Conservation (phyloP, 2,329 filamentous ascomycete species). For the Epichloe hybrida region DNA sequence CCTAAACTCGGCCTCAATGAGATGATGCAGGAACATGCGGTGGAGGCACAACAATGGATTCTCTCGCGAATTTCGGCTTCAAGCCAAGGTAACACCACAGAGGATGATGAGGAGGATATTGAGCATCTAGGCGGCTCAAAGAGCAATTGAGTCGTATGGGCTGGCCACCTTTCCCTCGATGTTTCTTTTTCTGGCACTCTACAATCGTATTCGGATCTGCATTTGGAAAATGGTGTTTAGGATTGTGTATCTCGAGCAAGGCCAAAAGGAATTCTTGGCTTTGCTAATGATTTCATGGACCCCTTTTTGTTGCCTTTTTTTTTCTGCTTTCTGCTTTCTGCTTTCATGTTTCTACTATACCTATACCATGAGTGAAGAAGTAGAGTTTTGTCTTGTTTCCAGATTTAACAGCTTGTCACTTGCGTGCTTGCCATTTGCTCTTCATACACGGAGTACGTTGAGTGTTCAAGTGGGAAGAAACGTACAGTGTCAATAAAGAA, state of each 20-base stretch:
- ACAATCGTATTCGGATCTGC: neutral
- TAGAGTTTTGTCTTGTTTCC: neutral
- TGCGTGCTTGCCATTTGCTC: no score
- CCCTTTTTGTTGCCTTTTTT: neutral
- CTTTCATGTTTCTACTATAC: neutral
- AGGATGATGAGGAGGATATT: constrained; percentile 26
- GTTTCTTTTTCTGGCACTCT: neutral
- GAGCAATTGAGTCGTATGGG: neutral
- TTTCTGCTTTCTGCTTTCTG: neutral
- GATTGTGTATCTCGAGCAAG: neutral
- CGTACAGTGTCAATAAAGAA: neutral
- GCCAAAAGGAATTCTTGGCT: neutral
- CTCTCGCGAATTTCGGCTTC: constrained; percentile 21
- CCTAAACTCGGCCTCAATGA: constrained; percentile 32
- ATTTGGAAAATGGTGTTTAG: neutral
- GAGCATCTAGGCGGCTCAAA: neutral
- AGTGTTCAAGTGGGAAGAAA: no score
- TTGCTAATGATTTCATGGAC: neutral
- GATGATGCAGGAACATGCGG: constrained; percentile 43
- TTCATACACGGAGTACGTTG: no score
- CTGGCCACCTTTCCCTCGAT: neutral
- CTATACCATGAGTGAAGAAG: neutral
- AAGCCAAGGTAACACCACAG: constrained; percentile 31
- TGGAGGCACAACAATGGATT: constrained; percentile 40
- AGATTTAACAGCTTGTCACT: neutral